Percentiles rank a stretch among this genome's conserved stretches.
These are phyloP conservation scores for Fulvia fulva DNA, from an alignment of 2,329 filamentous ascomycete species.

Conservation along the genomic window DNA sequence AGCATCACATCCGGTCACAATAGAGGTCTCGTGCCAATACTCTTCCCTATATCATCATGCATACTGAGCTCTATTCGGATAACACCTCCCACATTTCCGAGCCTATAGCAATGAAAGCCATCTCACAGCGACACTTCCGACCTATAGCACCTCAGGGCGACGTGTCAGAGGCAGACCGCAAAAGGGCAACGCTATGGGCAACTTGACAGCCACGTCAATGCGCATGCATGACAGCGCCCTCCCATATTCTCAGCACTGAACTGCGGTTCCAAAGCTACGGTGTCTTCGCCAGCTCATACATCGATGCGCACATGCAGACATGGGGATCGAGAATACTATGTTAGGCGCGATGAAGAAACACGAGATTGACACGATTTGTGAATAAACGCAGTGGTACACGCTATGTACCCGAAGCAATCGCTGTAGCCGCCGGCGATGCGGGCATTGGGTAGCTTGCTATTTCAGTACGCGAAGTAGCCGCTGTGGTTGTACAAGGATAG, in stretches of 20 bases:
- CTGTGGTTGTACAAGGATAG: background rate
- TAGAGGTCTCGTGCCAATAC: too few species aligned
- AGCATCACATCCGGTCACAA: too few species aligned
- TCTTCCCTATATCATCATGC: background rate
- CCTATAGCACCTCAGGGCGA: background rate
- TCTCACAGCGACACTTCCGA: too few species aligned
- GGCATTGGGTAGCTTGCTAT: background rate
- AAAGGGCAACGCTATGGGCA: background rate
- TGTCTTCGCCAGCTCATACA: background rate
- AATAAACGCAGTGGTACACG: too few species aligned
- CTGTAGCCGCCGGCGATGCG: background rate
- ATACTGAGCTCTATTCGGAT: background rate
- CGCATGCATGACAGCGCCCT: background rate
- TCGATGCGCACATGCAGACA: too few species aligned
- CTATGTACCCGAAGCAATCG: too few species aligned
- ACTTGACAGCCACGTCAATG: background rate
- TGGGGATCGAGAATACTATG: background rate
- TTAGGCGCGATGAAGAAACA: too few species aligned
- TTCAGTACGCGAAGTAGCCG: background rate
- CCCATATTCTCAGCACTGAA: too few species aligned
- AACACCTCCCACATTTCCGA: background rate
- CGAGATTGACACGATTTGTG: too few species aligned
- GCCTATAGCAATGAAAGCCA: background rate
- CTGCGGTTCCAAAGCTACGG: background rate
- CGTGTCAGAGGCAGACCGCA: background rate